phyloP scores from a whole-genome alignment of 176 grass and related monocot species.

The Guadua angustifolia region DNA sequence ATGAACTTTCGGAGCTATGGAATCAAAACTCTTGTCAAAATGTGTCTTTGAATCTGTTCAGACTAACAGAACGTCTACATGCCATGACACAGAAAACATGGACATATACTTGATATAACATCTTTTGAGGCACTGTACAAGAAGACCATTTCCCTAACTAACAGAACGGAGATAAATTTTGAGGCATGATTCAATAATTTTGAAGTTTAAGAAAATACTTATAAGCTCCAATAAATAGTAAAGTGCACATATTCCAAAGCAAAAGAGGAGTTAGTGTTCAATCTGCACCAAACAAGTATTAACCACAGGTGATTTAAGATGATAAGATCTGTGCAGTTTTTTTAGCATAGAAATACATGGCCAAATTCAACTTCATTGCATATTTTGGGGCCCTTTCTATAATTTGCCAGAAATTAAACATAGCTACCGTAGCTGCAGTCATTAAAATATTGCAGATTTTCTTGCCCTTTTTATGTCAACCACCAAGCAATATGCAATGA shows the following conservation, averaged over 20 bases:
- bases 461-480: slow-evolving; percentile 9
- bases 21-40: neutral
- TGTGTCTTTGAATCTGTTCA: neutral
- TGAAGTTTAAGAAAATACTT: neutral
- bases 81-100: neutral
- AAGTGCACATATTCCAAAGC: neutral
- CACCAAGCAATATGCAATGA: slow-evolving; percentile 21
- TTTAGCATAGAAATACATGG: neutral
- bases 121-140: neutral
- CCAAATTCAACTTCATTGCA: neutral
- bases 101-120: neutral
- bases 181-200: neutral
- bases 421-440: slow-evolving; percentile 10
- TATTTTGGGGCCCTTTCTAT: neutral
- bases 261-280: slow-evolving; percentile 17
- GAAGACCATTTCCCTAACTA: neutral
- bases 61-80: slow-evolving; percentile 15
- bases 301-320: neutral
- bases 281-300: neutral
- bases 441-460: slow-evolving; percentile 12
- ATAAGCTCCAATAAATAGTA: neutral
- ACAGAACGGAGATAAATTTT: neutral
- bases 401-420: slow-evolving; percentile 6
- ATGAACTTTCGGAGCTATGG: neutral
- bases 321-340: neutral